Conservation (phyloP, 768 basidiomycete species). For the Phallus indusiatus region DNA sequence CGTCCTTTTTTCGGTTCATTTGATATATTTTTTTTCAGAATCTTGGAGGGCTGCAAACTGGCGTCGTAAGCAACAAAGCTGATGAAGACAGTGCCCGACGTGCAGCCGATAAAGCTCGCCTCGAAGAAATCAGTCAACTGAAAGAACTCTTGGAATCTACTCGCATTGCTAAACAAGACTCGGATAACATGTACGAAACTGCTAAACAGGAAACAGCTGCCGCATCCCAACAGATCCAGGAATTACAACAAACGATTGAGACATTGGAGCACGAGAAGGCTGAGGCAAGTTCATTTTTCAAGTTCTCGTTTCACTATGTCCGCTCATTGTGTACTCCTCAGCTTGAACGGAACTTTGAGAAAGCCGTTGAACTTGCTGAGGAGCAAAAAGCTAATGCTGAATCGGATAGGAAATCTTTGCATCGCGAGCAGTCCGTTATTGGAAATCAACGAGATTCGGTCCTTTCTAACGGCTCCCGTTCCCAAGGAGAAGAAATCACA, state of each 20-base stretch:
- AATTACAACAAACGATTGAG: conserved; percentile 4
- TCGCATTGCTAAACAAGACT: conserved; percentile 18
- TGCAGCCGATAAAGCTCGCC: conserved; percentile 42
- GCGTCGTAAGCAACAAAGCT: conserved; percentile 24
- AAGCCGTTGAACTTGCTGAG: conserved; percentile 17
- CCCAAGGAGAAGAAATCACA: conserved; percentile 57
- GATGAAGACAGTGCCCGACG: conserved; percentile 35
- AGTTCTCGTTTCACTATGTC: neutral
- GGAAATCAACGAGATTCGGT: conserved; percentile 19
- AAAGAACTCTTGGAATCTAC: conserved; percentile 37
- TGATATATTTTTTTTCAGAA: conserved; percentile 34
- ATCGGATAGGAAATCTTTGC: conserved; percentile 55
- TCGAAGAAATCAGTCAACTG: conserved; percentile 48
- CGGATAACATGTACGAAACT: conserved; percentile 12
- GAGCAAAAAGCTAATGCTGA: conserved; percentile 26
- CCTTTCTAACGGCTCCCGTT: conserved; percentile 4
- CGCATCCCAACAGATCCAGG: conserved; percentile 9
- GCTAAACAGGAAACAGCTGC: conserved; percentile 11
- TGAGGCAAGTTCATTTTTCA: conserved; percentile 14
- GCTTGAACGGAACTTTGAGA: conserved; percentile 16
- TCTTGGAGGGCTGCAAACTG: conserved; percentile 47
- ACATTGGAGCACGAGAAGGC: conserved; percentile 16
- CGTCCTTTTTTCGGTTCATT: neutral
- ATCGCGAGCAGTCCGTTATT: conserved; percentile 45
- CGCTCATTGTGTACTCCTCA: neutral